Conservation (phyloP, 257 asterid species). For the Lycium barbarum region DNA sequence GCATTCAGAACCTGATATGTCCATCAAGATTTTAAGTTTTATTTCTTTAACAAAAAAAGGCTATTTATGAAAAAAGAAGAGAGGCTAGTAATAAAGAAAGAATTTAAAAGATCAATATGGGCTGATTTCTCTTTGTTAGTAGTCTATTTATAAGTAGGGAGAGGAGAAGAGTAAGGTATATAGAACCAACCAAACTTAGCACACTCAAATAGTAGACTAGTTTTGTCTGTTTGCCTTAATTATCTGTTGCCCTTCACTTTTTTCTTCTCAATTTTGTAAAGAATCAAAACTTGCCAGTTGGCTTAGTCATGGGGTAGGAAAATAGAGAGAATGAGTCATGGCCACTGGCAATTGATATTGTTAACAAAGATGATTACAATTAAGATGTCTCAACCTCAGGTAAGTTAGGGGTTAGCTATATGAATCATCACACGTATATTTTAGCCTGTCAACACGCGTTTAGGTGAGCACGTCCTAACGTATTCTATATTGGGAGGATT, state of each 20-base stretch:
- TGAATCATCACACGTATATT: neutral
- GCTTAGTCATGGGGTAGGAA: constrained; percentile 33
- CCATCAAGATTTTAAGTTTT: constrained; percentile 44
- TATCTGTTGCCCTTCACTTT: constrained; percentile 43
- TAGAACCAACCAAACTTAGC: constrained; percentile 48
- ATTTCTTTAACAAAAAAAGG: neutral
- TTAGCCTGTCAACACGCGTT: neutral
- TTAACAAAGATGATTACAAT: constrained; percentile 33
- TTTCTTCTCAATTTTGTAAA: constrained; percentile 44
- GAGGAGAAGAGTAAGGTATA: constrained; percentile 29
- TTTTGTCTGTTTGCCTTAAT: constrained; percentile 54
- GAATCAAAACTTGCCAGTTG: constrained; percentile 84
- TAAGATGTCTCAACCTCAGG: neutral
- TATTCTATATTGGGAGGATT: neutral
- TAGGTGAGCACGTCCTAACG: neutral
- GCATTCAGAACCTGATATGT: constrained; percentile 65
- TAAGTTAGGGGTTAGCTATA: neutral
- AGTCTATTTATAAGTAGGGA: constrained; percentile 44
- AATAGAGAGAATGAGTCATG: constrained; percentile 25
- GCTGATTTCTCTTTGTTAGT: constrained; percentile 24
- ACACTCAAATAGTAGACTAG: constrained; percentile 55
- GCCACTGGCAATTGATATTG: constrained; percentile 42
- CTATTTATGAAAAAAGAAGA: constrained; percentile 26
- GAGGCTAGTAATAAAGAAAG: neutral
- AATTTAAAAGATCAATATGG: neutral